Conservation (phyloP, 2,329 filamentous ascomycete genomes). For the Aureobasidium sp. region DNA sequence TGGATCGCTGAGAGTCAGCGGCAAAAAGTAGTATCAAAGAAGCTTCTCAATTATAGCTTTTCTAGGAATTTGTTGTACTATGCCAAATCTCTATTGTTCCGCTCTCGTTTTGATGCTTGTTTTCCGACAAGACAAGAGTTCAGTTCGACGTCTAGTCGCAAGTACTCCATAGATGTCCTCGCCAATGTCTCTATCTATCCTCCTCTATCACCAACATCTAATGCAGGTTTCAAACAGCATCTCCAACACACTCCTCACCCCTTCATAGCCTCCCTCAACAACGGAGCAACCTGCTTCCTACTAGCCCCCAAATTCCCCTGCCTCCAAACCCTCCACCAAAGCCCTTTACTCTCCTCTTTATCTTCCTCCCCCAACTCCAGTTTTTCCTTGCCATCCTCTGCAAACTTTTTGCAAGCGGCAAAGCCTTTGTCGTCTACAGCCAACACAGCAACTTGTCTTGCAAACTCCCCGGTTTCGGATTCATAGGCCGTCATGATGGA, state of each 20-base stretch:
- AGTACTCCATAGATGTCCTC: too few relatives aligned
- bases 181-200: too few relatives aligned
- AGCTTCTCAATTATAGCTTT: background rate
- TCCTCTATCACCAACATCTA: too few relatives aligned
- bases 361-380: constrained; percentile 49
- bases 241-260: background rate
- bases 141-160: too few relatives aligned
- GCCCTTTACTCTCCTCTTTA: constrained; percentile 27
- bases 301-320: constrained; percentile 55
- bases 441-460: constrained; percentile 63
- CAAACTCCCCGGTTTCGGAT: constrained; percentile 47
- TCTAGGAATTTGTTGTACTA: background rate
- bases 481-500: constrained; percentile 64
- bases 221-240: background rate
- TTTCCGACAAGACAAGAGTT: too few relatives aligned
- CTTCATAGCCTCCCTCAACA: constrained; percentile 45
- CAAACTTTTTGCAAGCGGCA: constrained; percentile 51
- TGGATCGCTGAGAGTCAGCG: background rate
- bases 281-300: constrained; percentile 56
- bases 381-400: constrained; percentile 35
- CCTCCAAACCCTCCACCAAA: constrained; percentile 57
- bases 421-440: constrained; percentile 47
- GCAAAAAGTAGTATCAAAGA: background rate
- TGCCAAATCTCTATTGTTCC: too few relatives aligned
- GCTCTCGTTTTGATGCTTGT: too few relatives aligned